Conservation (phyloP, 257 asterid genomes). For the Solanum stenotomum region DNA sequence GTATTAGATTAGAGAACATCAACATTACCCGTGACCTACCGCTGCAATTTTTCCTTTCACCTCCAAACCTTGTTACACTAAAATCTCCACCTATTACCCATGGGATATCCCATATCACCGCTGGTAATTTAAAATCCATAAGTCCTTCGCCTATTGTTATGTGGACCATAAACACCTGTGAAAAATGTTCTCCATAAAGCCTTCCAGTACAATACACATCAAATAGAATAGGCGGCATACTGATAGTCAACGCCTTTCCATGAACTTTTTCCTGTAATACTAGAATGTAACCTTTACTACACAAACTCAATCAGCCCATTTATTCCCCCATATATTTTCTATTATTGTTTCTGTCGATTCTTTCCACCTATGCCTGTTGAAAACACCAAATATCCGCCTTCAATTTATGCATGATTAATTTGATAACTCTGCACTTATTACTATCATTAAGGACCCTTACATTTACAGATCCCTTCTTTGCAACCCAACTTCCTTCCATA, state of each 20-base stretch:
- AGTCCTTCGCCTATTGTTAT: not conserved
- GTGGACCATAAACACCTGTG: not conserved
- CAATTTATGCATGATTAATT: not conserved
- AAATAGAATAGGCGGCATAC: not conserved
- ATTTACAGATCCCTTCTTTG: not conserved
- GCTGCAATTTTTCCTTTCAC: not conserved
- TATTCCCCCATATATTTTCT: not conserved
- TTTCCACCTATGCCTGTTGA: not conserved
- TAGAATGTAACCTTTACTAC: not conserved
- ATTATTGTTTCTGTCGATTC: not conserved
- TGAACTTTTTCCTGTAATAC: not conserved
- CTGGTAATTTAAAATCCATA: not conserved
- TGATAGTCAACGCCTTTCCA: not conserved
- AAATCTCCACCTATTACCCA: not conserved
- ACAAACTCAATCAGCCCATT: not conserved
- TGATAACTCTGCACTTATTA: not conserved
- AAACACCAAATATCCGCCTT: not conserved
- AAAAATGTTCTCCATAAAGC: not conserved
- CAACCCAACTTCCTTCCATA: not conserved
- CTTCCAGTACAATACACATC: not conserved
- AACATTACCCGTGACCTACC: not conserved
- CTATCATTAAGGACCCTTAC: not conserved
- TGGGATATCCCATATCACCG: not conserved
- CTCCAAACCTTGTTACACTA: not conserved
- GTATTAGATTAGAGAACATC: not conserved